Base-by-base conservation (phyloP, 2,329 filamentous ascomycete genomes). In the Xylaria digitata region DNA sequence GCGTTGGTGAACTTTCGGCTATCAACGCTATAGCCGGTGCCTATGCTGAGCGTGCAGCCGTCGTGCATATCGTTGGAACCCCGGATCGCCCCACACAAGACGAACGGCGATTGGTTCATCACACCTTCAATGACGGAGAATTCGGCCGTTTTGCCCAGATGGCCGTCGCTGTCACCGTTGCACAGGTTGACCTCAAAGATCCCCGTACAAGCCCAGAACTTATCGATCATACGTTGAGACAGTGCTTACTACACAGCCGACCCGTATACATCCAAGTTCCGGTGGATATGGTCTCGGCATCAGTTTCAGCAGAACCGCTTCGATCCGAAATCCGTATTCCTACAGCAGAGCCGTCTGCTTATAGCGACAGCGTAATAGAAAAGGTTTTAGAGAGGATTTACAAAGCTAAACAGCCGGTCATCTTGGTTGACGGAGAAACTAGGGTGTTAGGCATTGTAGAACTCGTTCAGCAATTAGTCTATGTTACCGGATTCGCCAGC, bases 1-100 rank as follows among this genome's bases (percentile, higher is more conserved):
- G 87, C 4, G 87, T 89, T 1, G 87, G 87, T 8, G 83, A 85
- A 67, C 76, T 81, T 63, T 87, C 86, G 3, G 86, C 86, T 6
- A 81, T 88, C 73, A 88, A 89, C 71, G 86, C 84, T 42, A 83
- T 88, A 69, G 86, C 85, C 2, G 87, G 87, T 0, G 84, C 86
- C 3, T 88, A 85, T 72, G 82, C 86, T 9, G 87, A 89, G 75
- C 80, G 81, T 34, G 84, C 84, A 0, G 81, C 85, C 0, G 82
- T 89, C 21, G 82, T 89, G 11, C 86, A 89, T 70, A 83, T 89
- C 48, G 86, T 88, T 23, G 87, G 87, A 2, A 83, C 83, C 0
- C 85, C 86, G 8, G 76, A 78, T 2, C 78, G 82, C 2, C 67
- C 72, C 8, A 77, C 80, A 2, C 85, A 87, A 67, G 78, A 82